phyloP scores from a whole-genome alignment of 2,329 filamentous ascomycete genomes.

The Cladophialophora bantiana region DNA sequence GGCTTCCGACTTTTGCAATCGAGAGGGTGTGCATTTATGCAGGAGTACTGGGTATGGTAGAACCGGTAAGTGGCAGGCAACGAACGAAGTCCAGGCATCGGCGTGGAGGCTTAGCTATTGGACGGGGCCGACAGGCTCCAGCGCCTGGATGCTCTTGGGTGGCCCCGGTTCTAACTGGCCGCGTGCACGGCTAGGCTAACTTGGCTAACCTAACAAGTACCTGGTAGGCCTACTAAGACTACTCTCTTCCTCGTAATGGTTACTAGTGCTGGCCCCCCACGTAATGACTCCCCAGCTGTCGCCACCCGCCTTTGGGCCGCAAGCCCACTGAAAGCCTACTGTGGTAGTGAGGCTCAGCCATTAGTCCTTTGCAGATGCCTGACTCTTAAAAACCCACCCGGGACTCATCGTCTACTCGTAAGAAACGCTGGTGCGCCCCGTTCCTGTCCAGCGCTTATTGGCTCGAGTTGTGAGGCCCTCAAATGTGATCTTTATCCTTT shows the following conservation, averaged over 20 bases:
- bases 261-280: neutral
- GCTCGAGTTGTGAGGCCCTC: neutral
- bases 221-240: neutral
- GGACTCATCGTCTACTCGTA: neutral
- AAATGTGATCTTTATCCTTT: conserved; percentile 5
- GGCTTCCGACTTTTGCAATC: neutral
- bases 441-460: neutral
- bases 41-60: neutral
- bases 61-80: conserved; percentile 10
- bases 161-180: neutral
- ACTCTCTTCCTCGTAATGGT: neutral
- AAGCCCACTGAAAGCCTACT: neutral
- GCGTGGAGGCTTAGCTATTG: conserved; percentile 8
- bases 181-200: neutral
- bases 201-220: no score
- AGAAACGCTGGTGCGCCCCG: neutral
- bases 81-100: conserved; percentile 9
- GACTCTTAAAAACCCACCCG: neutral
- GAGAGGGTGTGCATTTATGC: conserved; percentile 7
- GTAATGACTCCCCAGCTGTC: conserved; percentile 8
- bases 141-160: neutral
- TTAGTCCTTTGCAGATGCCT: conserved; percentile 6
- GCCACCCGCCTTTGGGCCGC: conserved; percentile 6
- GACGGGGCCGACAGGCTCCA: conserved; percentile 1
- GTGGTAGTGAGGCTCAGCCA: conserved; percentile 2